Base-by-base conservation (phyloP, 1,284 basidiomycete genomes). In the Trichosporon coremiiforme region DNA sequence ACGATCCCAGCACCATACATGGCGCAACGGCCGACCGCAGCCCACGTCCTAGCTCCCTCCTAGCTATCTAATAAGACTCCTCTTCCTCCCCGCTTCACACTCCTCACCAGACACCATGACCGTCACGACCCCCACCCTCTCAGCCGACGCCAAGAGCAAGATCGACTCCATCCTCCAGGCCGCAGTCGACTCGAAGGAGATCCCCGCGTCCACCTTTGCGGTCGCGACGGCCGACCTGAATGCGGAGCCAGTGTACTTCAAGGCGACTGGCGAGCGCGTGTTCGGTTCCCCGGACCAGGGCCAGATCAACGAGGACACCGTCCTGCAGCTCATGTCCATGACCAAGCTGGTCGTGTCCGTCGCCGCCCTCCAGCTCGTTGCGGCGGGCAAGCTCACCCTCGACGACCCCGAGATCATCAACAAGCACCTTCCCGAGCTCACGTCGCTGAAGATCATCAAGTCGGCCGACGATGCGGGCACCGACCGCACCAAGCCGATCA, bases 341-440 rank as follows among this genome's bases (percentile, higher is more conserved):
- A 77, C 77, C 63, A 82, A 81, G 71, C 73, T 81, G 2, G 75
- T 80, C 22, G 65, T 66, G 13, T 17, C 69, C 12, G 25, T 73
- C 5, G 66, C 70, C 0, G 64, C 47, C 0, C 66, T 73, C 12
- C 70, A 71, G 53, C 72, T 73, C n/a, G 66, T 71, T n/a, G 72
- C 71, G 9, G 31, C 50, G 22, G 72, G 72, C 60, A 63, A 65
- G 53, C 50, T 73, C 7, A 13, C 64, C 4, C 65, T 81, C 20
- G 78, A 81, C 65, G 75, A 75, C 69, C 65, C 71, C 20, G 66
- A 55, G 45, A 31, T 68, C 22, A 62, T 82, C 41, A 72, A 74
- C n/a, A 76, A 74, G 64, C 60, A 75, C 45, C 72, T 78, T 0
- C 80, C 80, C 17, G 80, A 82, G 70, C 70, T 82, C 5, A 66